Evolutionary conservation across 75 land plant species (phyloP).

Genomic region (Pinus taeda): DNA sequence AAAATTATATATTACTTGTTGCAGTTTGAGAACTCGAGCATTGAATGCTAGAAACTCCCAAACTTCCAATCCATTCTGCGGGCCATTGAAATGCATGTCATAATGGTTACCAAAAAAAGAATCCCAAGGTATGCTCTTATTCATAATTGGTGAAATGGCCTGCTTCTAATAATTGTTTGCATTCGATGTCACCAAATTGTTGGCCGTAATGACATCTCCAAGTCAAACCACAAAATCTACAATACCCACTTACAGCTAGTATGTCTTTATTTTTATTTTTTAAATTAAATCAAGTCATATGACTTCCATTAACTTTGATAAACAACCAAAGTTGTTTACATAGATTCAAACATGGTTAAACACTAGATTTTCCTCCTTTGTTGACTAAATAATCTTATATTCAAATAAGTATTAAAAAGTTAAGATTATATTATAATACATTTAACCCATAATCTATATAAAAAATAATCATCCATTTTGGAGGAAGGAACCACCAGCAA

Average conservation of each 20-base stretch:
- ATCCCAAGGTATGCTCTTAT: constrained; percentile 74
- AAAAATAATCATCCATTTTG: not conserved
- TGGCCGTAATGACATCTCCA: constrained; percentile 89
- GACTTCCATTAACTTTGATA: not conserved
- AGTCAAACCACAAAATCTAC: constrained; percentile 89
- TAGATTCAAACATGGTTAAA: not conserved
- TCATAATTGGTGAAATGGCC: constrained; percentile 54
- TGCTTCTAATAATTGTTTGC: constrained; percentile 83
- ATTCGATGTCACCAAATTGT: constrained; percentile 67
- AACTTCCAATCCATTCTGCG: constrained; percentile 68
- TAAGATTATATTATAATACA: not conserved
- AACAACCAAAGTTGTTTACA: not conserved
- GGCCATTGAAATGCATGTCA: constrained; percentile 91
- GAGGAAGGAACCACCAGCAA: too few species aligned
- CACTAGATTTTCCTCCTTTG: not conserved
- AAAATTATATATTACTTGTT: constrained; percentile 24
- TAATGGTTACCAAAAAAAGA: constrained; percentile 96
- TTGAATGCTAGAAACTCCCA: constrained; percentile 56
- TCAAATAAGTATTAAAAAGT: not conserved
- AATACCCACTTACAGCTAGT: not conserved
- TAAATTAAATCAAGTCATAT: not conserved
- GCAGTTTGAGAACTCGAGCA: constrained; percentile 18
- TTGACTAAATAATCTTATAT: not conserved
- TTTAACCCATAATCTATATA: not conserved
- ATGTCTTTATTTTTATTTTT: not conserved